Evolutionary conservation across 2,329 filamentous ascomycete genomes (phyloP).

Genomic region (Hymenoscyphus scutula): DNA sequence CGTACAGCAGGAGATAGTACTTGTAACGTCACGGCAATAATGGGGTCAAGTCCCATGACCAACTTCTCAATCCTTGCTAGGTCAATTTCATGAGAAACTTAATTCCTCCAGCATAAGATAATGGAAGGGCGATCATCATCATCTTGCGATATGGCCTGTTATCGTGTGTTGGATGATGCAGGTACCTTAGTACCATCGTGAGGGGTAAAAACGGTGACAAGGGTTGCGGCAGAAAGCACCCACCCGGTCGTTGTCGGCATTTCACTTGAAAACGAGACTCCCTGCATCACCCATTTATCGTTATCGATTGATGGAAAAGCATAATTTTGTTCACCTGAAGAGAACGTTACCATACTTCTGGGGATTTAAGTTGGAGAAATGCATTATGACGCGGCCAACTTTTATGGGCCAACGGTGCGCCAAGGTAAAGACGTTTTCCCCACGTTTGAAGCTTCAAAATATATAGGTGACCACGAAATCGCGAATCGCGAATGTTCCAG

Average conservation of each 20-base stretch:
- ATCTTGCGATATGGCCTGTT: neutral
- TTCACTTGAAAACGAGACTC: neutral
- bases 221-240: neutral
- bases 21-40: neutral
- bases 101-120: neutral
- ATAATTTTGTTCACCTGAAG: neutral
- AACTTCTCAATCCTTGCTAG: neutral
- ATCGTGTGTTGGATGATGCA: neutral
- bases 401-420: neutral
- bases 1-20: neutral
- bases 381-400: neutral
- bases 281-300: neutral
- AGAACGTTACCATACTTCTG: neutral
- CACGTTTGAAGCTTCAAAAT: constrained; percentile 3
- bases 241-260: neutral
- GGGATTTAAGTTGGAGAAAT: neutral
- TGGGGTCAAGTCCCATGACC: neutral
- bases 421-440: neutral
- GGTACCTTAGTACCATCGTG: no score
- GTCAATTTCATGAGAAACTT: neutral
- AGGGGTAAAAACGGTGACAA: neutral
- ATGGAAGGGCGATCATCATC: neutral
- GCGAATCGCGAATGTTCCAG: neutral
- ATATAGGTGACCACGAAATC: neutral
- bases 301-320: neutral